Base-by-base conservation (phyloP, 768 basidiomycete genomes). In the Russula brevipes region DNA sequence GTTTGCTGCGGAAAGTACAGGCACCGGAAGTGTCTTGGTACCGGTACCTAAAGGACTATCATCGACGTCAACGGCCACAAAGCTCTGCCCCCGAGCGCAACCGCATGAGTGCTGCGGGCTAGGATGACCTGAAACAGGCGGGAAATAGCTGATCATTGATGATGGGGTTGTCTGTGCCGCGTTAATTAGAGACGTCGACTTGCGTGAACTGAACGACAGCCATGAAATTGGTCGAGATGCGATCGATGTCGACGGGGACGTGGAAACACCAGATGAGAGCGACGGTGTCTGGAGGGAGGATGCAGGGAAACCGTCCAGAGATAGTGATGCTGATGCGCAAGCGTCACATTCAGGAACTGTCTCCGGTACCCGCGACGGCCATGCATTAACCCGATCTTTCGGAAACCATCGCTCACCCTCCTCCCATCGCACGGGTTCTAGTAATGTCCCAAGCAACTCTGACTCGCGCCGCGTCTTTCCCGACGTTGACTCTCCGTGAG, bases 201-300 rank as follows among this genome's bases (percentile, higher is more conserved):
- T 66, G 54, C 65, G 63, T n/a, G 65, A 60, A 45, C 58, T 45
- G 50, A 66, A 66, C 14, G 63, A 66, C 33, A 66, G n/a, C 66
- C 66, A 66, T 16, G 66, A 66, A 10, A 59, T 45, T 14, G 63
- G 63, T 38, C 63, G 63, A 11, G 63, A 57, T n/a, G 54, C 24
- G 33, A 52, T n/a, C 14, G 63, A 65, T 36, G 30, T 45, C 11
- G 65, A 59, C 10, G 63, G 39, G 1, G 63, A 44, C 9, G 50
- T 12, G 2, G 46, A 45, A 35, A n/a, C 30, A 55, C 9, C 57
- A 47, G 57, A 54, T 38, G 61, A 47, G 14, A 10, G 35, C 30
- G 31, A 30, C 33, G 42, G 42, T 36, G 39, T 50, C 44, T 35
- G 57, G 38, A 49, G 55, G 24, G 61, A 51, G 9, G 44, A 12